Base-by-base conservation (phyloP, 2,329 filamentous ascomycete genomes). In the Hortaea werneckii region DNA sequence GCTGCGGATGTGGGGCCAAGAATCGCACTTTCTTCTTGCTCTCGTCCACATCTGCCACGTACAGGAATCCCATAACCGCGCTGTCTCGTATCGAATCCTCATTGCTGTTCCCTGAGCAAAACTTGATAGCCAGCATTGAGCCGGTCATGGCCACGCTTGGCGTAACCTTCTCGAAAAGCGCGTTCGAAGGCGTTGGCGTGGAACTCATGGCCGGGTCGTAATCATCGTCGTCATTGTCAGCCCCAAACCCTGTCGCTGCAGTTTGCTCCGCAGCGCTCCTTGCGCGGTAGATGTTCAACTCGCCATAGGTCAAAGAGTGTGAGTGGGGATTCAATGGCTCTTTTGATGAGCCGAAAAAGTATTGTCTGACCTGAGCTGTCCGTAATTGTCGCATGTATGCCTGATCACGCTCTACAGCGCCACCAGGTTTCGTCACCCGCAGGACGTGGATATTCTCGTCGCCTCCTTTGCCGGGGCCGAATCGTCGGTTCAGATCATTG, bases 1-100 rank as follows among this genome's bases (percentile, higher is more conserved):
- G 76, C 2, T 88, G 88, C 43, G 85, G 85, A 50, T 95, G 80
- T 1, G 92, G 92, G 12, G 86, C 82, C 48, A 98, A 69, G 13
- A 96, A 73, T 59, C 86, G 84, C 29, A 95, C 73, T 63, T 85
- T 85, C 54, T 80, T 80, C 64, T 85, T 85, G 56, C 84, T 82
- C 60, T 87, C 85, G 59, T 98, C 89, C 4, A 96, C 87, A 50
- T 95, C 87, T 1, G 87, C 83, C 11, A 96, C 85, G 60, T 95
- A 95, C 29, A 95, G 77, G 60, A 94, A 98, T 0, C 92, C 92
- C 76, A 94, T 84, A 29, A 96, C 82, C 46, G 83, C 84, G 6
- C 88, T 81, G 55, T 89, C 83, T 9, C 87, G 78, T 39, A 96
- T 81, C 1, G 79, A 76, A 41, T 86, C 80, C 5, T 83, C 76